Conservation (phyloP, 352 stramenopile species). For the Pythium folliculosum region DNA sequence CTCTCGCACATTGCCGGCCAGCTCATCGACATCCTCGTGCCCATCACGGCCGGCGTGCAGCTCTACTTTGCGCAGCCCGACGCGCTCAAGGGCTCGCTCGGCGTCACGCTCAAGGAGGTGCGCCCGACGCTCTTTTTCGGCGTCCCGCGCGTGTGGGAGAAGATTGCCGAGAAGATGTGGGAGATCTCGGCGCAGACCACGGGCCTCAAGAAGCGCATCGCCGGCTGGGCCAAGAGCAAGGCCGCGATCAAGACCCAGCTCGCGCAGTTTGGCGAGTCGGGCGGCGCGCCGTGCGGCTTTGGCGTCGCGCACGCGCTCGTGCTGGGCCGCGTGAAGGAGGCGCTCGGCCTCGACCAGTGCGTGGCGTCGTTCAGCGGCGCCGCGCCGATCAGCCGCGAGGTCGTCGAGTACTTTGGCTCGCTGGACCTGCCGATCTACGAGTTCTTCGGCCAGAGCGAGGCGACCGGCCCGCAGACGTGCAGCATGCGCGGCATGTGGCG, state of each 20-base stretch:
- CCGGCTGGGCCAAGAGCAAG: constrained; percentile 90
- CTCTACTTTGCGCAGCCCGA: constrained; percentile 90
- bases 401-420: constrained; percentile 94
- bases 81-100: constrained; percentile 88
- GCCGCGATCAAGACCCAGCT: constrained; percentile 73
- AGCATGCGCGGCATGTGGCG: constrained; percentile 87
- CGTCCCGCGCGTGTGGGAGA: constrained; percentile 92
- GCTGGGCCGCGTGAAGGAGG: constrained; percentile 86
- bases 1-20: constrained; percentile 90
- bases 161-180: constrained; percentile 92
- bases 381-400: constrained; percentile 92
- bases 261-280: constrained; percentile 85
- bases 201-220: constrained; percentile 92
- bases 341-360: constrained; percentile 91
- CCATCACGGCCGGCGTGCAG: constrained; percentile 60
- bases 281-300: constrained; percentile 88
- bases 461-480: constrained; percentile 80
- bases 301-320: constrained; percentile 87
- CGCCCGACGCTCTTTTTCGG: constrained; percentile 90
- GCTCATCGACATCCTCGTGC: constrained; percentile 87
- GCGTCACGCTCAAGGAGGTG: constrained; percentile 82
- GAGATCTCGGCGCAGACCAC: constrained; percentile 81
- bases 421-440: constrained; percentile 95
- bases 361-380: constrained; percentile 74
- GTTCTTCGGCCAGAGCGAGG: constrained; percentile 93